Base-by-base conservation (phyloP, 306 rosid genomes). In the Bauhinia variegata region DNA sequence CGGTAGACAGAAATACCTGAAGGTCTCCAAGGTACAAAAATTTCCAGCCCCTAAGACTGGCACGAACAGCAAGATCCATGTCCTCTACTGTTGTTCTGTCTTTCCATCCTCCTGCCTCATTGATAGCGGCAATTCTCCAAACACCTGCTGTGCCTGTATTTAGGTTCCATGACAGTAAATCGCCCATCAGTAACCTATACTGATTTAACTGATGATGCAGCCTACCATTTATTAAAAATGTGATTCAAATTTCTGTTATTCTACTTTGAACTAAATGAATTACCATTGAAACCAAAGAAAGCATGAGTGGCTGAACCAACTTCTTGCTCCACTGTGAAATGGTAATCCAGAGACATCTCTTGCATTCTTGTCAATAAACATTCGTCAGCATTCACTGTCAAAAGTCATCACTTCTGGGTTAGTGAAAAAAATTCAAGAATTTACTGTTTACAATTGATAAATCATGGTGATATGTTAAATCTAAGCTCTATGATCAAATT, bases 21-120 rank as follows among this genome's bases (percentile, higher is more conserved):
- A 95, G 97, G 63, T 95, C 97, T 19, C 99, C 97, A 15, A 95
- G 96, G 85, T 95, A 95, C 69, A 95, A 63, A 63, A 95, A 95
- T 72, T 90, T 95, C 99, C 99, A 95, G 48, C 99, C 99, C 73
- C 92, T 74, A 31, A 95, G 99, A 84, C 99, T 84, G 16, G 92
- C 91, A 11, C 99, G 95, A 47, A 95, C 92, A 4, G 99, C 99
- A 63, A 95, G 97, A 74, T 95, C 99, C 99, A 95, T 95, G 55
- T 95, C 99, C 68, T 95, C 99, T 50, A 95, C 99, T 0, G 99
- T 95, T 34, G 99, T 95, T 60, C 99, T 80, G 73, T 95, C 99
- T 71, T 95, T 95, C 99, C 99, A 95, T 23, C 99, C 99, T 4
- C 99, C 99, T 0, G 99, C 99, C 78, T 95, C 99, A 9, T 91